A percentile compares a stretch with the other conserved stretches of the same genome.
Conservation (phyloP, 2,329 filamentous ascomycete species). For the Colletotrichum costaricense region DNA sequence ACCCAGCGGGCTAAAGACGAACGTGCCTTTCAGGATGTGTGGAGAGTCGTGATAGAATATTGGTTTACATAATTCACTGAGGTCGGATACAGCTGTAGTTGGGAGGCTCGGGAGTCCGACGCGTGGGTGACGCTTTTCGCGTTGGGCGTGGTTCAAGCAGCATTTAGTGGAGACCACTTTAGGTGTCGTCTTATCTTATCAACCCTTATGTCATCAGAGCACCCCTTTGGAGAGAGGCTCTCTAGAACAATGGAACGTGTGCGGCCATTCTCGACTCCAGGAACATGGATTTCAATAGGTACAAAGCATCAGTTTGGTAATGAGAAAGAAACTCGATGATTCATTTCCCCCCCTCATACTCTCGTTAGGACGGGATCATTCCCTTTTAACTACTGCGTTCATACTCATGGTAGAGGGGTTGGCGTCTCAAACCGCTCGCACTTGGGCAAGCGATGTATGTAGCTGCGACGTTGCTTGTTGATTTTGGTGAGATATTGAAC, state of each 20-base stretch:
- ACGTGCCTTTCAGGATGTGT: not conserved
- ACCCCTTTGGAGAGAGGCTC: too few species aligned
- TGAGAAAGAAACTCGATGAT: not conserved
- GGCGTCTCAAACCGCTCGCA: not conserved
- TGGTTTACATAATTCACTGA: constrained; percentile 21
- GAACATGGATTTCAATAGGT: not conserved
- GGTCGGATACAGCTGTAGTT: not conserved
- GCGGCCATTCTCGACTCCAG: not conserved
- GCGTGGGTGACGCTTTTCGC: constrained; percentile 31
- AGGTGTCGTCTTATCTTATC: constrained; percentile 15
- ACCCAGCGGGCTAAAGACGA: not conserved
- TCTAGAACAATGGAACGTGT: not conserved
- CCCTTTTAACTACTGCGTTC: not conserved
- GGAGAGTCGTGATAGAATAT: not conserved
- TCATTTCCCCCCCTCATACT: too few species aligned
- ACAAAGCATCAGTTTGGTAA: not conserved
- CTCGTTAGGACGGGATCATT: not conserved
- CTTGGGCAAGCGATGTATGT: not conserved
- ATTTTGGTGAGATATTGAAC: not conserved
- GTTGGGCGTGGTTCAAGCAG: constrained; percentile 9
- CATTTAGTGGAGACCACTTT: constrained; percentile 28
- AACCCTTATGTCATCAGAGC: constrained; percentile 12
- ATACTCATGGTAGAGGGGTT: not conserved
- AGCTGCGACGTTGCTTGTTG: not conserved
- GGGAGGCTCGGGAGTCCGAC: constrained; percentile 20